Evolutionary conservation across 768 basidiomycete genomes (phyloP).

Genomic region (Leccinum pellstonianum): DNA sequence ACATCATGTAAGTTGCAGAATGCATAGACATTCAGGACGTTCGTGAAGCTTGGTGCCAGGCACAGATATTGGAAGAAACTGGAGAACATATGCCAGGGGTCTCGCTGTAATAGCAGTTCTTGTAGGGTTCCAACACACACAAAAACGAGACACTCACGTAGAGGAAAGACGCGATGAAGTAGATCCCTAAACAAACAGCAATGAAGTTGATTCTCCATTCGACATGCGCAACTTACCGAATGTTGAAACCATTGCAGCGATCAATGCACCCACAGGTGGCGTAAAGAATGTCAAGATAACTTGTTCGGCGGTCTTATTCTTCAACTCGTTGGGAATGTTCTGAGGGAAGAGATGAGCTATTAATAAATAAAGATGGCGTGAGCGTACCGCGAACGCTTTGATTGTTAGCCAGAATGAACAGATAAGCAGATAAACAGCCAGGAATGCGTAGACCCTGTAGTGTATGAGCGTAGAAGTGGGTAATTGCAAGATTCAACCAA

Average conservation of each 20-base stretch:
- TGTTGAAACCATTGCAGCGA: constrained; percentile 86
- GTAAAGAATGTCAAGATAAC: constrained; percentile 64
- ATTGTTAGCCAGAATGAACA: constrained; percentile 86
- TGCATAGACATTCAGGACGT: constrained; percentile 94
- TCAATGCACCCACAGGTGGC: constrained; percentile 75
- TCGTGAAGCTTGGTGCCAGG: constrained; percentile 90
- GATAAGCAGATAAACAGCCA: constrained; percentile 80
- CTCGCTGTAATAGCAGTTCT: constrained; percentile 53
- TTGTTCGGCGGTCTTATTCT: constrained; percentile 45
- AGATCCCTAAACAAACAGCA: constrained; percentile 52
- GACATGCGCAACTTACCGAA: constrained; percentile 52
- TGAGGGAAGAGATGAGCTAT: constrained; percentile 22
- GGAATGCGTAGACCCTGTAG: constrained; percentile 77
- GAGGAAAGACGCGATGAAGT: constrained; percentile 79
- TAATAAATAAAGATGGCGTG: background rate
- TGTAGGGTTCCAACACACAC: background rate
- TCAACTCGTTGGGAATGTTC: constrained; percentile 53
- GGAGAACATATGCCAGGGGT: constrained; percentile 98
- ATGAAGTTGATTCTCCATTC: constrained; percentile 10
- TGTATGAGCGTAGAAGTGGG: constrained; percentile 5
- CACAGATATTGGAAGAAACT: constrained; percentile 90
- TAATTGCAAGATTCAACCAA: constrained; percentile 30
- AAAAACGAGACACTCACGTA: constrained; percentile 56
- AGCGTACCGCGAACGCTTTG: constrained; percentile 69
- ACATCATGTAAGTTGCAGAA: constrained; percentile 97